Percentiles rank a stretch among this genome's conserved stretches.
Conservation (phyloP, 306 rosid genomes). For the Citrullus colocynthis region DNA sequence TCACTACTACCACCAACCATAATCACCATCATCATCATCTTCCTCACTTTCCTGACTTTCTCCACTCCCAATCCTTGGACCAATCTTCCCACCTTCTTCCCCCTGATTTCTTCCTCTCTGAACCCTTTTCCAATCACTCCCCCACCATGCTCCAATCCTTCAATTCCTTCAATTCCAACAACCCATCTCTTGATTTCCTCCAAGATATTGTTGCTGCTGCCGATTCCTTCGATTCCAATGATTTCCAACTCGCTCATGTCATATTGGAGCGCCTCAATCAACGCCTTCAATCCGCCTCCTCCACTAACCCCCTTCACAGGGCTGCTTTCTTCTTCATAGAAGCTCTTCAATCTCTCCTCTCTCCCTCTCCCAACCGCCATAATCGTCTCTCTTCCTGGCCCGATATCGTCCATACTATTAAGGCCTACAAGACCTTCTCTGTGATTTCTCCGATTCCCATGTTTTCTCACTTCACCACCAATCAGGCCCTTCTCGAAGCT, state of each 20-base stretch:
- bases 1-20: not conserved
- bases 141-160: not conserved
- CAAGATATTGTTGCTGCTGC: slow-evolving; percentile 68
- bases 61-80: slow-evolving; percentile 39
- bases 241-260: slow-evolving; percentile 42
- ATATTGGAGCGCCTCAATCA: slow-evolving; percentile 67
- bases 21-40: slow-evolving; percentile 3
- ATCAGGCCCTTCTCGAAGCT: slow-evolving; percentile 76
- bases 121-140: slow-evolving; percentile 28
- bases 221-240: slow-evolving; percentile 63
- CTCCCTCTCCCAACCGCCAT: slow-evolving; percentile 30
- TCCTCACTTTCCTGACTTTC: slow-evolving; percentile 27
- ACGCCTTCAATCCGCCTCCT: slow-evolving; percentile 29
- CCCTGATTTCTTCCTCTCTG: slow-evolving; percentile 35
- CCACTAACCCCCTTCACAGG: slow-evolving; percentile 45
- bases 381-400: slow-evolving; percentile 36
- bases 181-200: slow-evolving; percentile 37
- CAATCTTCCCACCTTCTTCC: slow-evolving; percentile 17
- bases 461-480: slow-evolving; percentile 82
- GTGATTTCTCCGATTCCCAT: slow-evolving; percentile 62
- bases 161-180: slow-evolving; percentile 17
- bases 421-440: slow-evolving; percentile 54
- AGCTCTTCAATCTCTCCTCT: slow-evolving; percentile 60
- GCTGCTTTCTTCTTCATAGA: slow-evolving; percentile 68
- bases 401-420: slow-evolving; percentile 58